phyloP scores from a whole-genome alignment of 2,329 filamentous ascomycete genomes.

The Neonectria hederae region DNA sequence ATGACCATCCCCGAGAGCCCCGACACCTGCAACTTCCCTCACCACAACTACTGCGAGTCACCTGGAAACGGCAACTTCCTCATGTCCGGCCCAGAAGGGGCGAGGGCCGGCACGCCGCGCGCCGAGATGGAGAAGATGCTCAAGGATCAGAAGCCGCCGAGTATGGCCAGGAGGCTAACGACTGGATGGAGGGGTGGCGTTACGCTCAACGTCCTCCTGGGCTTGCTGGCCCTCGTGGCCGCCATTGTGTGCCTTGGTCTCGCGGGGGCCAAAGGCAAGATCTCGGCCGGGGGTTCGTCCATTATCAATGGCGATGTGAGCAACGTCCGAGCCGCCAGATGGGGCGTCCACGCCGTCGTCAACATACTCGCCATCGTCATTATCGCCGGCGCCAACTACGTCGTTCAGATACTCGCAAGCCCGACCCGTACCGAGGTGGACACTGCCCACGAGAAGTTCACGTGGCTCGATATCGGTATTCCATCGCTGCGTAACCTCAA shows the following conservation, averaged over 20 bases:
- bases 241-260: constrained; percentile 53
- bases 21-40: constrained; percentile 37
- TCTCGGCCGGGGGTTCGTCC: constrained; percentile 48
- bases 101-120: constrained; percentile 34
- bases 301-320: constrained; percentile 53
- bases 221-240: constrained; percentile 50
- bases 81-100: constrained; percentile 11
- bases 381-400: constrained; percentile 61
- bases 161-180: constrained; percentile 39
- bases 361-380: constrained; percentile 55
- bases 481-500: constrained; percentile 61
- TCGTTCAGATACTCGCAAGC: constrained; percentile 63
- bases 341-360: constrained; percentile 56
- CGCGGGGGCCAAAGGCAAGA: constrained; percentile 46
- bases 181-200: constrained; percentile 61
- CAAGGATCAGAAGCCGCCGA: constrained; percentile 36
- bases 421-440: constrained; percentile 61
- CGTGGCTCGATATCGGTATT: constrained; percentile 64
- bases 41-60: constrained; percentile 24
- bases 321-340: constrained; percentile 49
- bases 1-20: constrained; percentile 38
- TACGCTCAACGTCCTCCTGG: constrained; percentile 53
- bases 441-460: constrained; percentile 54
- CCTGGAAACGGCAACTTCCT: constrained; percentile 26
- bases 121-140: constrained; percentile 43